Evolutionary conservation across 352 stramenopile genomes (phyloP).

Genomic region (Phytophthora brassicae): DNA sequence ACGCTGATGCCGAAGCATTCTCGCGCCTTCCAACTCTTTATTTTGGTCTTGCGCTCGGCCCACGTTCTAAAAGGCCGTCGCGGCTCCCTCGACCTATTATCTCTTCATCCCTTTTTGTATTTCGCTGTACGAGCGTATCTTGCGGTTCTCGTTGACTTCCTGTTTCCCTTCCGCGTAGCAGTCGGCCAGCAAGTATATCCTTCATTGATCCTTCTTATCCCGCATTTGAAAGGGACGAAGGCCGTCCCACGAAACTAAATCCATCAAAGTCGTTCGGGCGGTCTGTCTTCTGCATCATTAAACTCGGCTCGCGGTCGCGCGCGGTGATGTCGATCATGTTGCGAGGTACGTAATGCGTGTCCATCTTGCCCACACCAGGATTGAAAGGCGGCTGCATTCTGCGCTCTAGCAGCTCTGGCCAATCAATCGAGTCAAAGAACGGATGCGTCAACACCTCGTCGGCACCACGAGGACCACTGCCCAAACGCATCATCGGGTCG

Average conservation of each 20-base stretch:
- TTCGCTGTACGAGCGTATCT: slow-evolving; percentile 22
- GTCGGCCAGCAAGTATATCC: slow-evolving; percentile 25
- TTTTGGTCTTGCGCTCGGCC: slow-evolving; percentile 28
- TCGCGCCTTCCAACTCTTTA: slow-evolving; percentile 25
- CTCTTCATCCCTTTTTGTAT: slow-evolving; percentile 20
- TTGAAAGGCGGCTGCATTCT: slow-evolving; percentile 85
- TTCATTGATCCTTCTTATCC: slow-evolving; percentile 25
- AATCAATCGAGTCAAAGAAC: slow-evolving; percentile 93
- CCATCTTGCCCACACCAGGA: slow-evolving; percentile 85
- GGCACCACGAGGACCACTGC: slow-evolving; percentile 88
- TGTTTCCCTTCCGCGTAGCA: background rate
- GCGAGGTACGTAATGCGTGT: slow-evolving; percentile 84
- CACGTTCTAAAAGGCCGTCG: slow-evolving; percentile 38
- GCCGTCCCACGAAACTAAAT: slow-evolving; percentile 90
- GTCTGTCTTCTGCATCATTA: slow-evolving; percentile 60
- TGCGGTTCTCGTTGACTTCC: slow-evolving; percentile 17
- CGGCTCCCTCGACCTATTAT: slow-evolving; percentile 29
- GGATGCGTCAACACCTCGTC: slow-evolving; percentile 91
- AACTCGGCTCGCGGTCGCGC: slow-evolving; percentile 77
- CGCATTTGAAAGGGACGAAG: slow-evolving; percentile 67
- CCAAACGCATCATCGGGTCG: slow-evolving; percentile 94
- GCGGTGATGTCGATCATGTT: slow-evolving; percentile 90
- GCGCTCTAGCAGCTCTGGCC: slow-evolving; percentile 85
- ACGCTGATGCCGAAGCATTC: slow-evolving; percentile 32
- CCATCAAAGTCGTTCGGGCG: slow-evolving; percentile 87